A percentile compares a stretch with the other conserved stretches of the same genome.
phyloP scores from a whole-genome alignment of 805 yeast genomes.

The Lipomyces chichibuensis region DNA sequence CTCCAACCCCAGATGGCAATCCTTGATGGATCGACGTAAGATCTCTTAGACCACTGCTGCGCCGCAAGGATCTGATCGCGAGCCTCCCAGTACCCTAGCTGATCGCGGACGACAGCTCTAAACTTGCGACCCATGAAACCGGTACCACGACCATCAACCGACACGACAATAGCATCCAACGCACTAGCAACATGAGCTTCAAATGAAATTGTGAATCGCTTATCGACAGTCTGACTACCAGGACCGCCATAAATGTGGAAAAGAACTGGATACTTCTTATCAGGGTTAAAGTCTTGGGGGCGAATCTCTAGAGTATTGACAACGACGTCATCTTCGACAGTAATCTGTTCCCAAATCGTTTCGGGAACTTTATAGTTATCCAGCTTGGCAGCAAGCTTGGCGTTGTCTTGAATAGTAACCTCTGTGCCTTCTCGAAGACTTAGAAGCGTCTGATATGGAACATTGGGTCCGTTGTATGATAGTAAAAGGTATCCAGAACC shows the following conservation, averaged over 20 bases:
- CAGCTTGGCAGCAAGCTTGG: slow-evolving; percentile 37
- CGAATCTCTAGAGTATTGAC: slow-evolving; percentile 75
- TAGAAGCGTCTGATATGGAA: slow-evolving; percentile 77
- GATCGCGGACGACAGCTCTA: slow-evolving; percentile 78
- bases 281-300: slow-evolving; percentile 70
- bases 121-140: slow-evolving; percentile 82
- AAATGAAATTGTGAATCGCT: slow-evolving; percentile 63
- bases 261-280: slow-evolving; percentile 75
- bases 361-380: slow-evolving; percentile 59
- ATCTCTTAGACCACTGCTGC: slow-evolving; percentile 60
- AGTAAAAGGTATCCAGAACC: slow-evolving; percentile 75
- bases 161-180: slow-evolving; percentile 81
- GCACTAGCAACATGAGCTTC: slow-evolving; percentile 78
- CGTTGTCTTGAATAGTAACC: slow-evolving; percentile 41
- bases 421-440: slow-evolving; percentile 51
- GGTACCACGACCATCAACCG: slow-evolving; percentile 97
- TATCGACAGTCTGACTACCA: slow-evolving; percentile 79
- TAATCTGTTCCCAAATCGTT: slow-evolving; percentile 52
- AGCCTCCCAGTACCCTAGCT: slow-evolving; percentile 80
- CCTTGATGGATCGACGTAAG: slow-evolving; percentile 66
- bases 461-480: slow-evolving; percentile 73
- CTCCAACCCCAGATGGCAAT: slow-evolving; percentile 98
- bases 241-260: slow-evolving; percentile 97
- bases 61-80: slow-evolving; percentile 88
- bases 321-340: slow-evolving; percentile 48